Conservation (phyloP, 164 flowering plant genomes). For the Magnolia officinalis region DNA sequence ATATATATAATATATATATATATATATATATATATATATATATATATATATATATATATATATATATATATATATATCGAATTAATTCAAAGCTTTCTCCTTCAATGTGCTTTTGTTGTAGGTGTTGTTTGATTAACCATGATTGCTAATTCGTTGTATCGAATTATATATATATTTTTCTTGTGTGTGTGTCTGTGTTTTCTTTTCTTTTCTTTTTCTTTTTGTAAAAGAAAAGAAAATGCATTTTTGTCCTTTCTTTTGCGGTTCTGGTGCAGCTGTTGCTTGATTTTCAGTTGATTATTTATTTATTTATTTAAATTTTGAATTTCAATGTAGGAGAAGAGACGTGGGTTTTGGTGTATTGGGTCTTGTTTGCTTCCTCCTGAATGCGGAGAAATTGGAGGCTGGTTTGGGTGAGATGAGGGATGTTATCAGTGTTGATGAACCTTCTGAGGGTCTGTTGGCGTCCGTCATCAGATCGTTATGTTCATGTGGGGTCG, state of each 20-base stretch:
- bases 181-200: too few species aligned
- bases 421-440: constrained; percentile 75
- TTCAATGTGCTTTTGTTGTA: background rate
- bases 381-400: constrained; percentile 42
- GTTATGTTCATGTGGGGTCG: constrained; percentile 39
- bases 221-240: background rate
- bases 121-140: background rate
- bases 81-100: background rate
- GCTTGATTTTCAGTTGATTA: background rate
- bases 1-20: background rate
- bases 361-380: constrained; percentile 14
- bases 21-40: background rate
- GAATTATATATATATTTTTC: too few species aligned
- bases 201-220: background rate
- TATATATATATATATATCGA: background rate
- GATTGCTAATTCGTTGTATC: background rate
- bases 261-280: background rate
- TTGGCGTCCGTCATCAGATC: constrained; percentile 56
- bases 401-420: constrained; percentile 56
- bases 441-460: constrained; percentile 69
- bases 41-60: background rate
- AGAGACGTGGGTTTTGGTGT: constrained; percentile 3
- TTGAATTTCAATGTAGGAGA: constrained; percentile 4
- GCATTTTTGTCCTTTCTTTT: background rate
- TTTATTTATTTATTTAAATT: too few species aligned